A percentile compares a stretch with the other conserved stretches of the same genome.
Conservation (phyloP, 140 eudicot genomes). For the Flaveria floridana region DNA sequence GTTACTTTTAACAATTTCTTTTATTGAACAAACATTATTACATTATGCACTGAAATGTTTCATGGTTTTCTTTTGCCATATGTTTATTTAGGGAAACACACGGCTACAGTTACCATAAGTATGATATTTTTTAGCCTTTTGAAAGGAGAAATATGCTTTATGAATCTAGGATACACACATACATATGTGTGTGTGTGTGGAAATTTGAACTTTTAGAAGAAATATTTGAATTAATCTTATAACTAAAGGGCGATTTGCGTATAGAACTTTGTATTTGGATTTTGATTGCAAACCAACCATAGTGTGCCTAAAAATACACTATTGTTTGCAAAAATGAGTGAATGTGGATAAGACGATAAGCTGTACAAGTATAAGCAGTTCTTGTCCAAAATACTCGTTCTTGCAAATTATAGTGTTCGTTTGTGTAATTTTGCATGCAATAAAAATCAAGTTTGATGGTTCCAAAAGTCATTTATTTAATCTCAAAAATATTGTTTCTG, state of each 20-base stretch:
- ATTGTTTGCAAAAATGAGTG: constrained; percentile 25
- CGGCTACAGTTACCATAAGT: neutral
- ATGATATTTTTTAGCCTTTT: neutral
- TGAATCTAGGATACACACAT: neutral
- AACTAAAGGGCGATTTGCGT: neutral
- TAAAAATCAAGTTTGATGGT: neutral
- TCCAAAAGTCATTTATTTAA: neutral
- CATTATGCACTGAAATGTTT: neutral
- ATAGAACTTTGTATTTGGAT: constrained; percentile 2
- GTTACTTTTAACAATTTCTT: neutral
- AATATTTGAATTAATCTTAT: neutral
- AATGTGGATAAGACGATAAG: constrained; percentile 22
- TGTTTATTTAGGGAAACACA: neutral
- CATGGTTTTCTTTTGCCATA: neutral
- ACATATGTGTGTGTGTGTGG: neutral
- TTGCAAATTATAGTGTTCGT: constrained; percentile 1
- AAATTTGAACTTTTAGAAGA: neutral
- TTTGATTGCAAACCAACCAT: neutral
- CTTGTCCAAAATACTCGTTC: constrained; percentile 2
- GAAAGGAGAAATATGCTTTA: constrained; percentile 11
- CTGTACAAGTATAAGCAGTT: constrained; percentile 3
- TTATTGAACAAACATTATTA: neutral
- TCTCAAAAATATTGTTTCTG: neutral
- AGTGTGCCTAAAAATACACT: constrained; percentile 6
- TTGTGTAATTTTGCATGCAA: neutral